phyloP scores from a whole-genome alignment of 2,329 filamentous ascomycete genomes.

The Elsinoe australis region DNA sequence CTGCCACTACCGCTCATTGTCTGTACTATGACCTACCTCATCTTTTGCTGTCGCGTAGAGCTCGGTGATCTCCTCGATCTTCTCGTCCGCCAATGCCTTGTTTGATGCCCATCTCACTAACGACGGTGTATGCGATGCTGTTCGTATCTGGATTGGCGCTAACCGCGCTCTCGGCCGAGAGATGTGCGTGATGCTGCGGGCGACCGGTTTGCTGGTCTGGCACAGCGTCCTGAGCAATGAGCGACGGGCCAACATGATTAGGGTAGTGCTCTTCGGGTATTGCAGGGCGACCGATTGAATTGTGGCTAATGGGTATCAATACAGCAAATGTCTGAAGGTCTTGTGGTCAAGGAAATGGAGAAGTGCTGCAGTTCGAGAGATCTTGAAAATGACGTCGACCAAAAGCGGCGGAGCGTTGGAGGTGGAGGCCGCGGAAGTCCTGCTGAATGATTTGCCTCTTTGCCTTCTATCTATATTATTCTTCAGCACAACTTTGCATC shows the following conservation, averaged over 20 bases:
- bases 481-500: no score
- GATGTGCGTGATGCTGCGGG: conserved; percentile 18
- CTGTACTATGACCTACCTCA: conserved; percentile 23
- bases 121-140: conserved; percentile 26
- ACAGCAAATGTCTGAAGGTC: not conserved
- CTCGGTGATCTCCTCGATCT: conserved; percentile 37
- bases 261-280: not conserved
- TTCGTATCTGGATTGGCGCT: conserved; percentile 17
- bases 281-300: no score
- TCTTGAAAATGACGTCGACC: conserved; percentile 14
- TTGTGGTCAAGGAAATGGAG: not conserved
- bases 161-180: conserved; percentile 16
- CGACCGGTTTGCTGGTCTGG: not conserved
- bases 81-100: conserved; percentile 31
- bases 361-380: not conserved
- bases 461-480: no score
- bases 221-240: not conserved
- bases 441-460: no score
- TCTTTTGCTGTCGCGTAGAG: conserved; percentile 34
- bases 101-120: conserved; percentile 24
- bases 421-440: not conserved
- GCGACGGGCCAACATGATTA: not conserved
- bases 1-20: no score
- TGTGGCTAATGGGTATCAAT: no score
- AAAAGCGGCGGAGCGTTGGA: conserved; percentile 11